Percentiles rank a stretch among this genome's conserved stretches.
phyloP scores from a whole-genome alignment of 2,329 filamentous ascomycete genomes.

The Colletotrichum tabaci region DNA sequence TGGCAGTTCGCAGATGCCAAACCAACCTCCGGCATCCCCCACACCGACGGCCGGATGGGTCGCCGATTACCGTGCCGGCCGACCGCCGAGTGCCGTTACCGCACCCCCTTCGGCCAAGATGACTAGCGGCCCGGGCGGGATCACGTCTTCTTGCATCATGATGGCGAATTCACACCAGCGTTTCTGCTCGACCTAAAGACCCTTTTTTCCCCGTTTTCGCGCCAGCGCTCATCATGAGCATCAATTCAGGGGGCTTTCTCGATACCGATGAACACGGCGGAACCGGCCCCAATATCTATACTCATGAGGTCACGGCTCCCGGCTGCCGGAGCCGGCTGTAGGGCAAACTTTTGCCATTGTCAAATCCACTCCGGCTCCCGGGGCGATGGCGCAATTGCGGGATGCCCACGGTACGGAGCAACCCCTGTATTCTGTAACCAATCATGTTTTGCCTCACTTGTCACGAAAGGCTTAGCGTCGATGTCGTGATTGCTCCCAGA shows the following conservation, averaged over 20 bases:
- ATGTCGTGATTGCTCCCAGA: slow-evolving; percentile 66
- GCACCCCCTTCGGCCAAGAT: slow-evolving; percentile 32
- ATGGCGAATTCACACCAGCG: slow-evolving; percentile 34
- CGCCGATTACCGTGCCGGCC: slow-evolving; percentile 39
- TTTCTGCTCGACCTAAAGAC: slow-evolving; percentile 8
- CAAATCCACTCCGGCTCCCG: slow-evolving; percentile 39
- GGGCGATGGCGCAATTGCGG: slow-evolving; percentile 43
- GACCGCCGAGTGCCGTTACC: slow-evolving; percentile 32
- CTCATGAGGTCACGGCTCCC: slow-evolving; percentile 24
- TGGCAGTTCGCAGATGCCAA: not conserved
- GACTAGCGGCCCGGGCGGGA: slow-evolving; percentile 35
- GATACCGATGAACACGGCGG: slow-evolving; percentile 1
- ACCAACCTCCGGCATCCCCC: slow-evolving; percentile 11
- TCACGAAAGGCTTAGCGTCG: slow-evolving; percentile 67
- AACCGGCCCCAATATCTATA: slow-evolving; percentile 31
- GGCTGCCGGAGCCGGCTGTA: slow-evolving; percentile 37
- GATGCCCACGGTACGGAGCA: slow-evolving; percentile 41
- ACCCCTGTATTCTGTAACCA: slow-evolving; percentile 48
- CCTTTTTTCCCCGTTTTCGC: not conserved
- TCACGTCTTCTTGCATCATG: slow-evolving; percentile 41
- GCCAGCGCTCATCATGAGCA: slow-evolving; percentile 11
- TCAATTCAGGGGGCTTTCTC: not conserved
- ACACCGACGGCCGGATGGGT: slow-evolving; percentile 31
- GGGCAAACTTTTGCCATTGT: slow-evolving; percentile 6
- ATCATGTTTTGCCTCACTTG: slow-evolving; percentile 52